These are phyloP conservation scores for Sporothrix curviconia DNA, from an alignment of 2,329 filamentous ascomycete species.

Conservation along the genomic window DNA sequence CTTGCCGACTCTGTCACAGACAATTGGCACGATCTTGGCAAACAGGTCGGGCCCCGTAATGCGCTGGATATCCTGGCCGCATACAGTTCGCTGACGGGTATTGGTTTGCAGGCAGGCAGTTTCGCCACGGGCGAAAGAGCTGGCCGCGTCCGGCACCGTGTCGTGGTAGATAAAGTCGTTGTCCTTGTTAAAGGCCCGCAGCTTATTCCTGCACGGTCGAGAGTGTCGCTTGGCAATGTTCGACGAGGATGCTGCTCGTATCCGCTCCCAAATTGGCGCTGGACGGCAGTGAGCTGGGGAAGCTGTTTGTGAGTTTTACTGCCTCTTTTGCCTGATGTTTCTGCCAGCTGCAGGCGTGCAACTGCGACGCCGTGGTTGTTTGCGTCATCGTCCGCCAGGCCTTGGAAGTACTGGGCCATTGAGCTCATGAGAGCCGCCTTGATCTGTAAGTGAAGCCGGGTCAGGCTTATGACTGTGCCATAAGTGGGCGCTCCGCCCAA, in stretches of 20 bases:
- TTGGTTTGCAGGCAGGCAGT: constrained; percentile 89
- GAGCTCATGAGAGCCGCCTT: constrained; percentile 81
- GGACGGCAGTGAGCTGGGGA: constrained; percentile 71
- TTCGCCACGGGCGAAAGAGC: constrained; percentile 77
- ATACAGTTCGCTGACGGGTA: constrained; percentile 93
- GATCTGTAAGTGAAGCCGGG: constrained; percentile 36
- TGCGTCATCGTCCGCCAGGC: constrained; percentile 80
- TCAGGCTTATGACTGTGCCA: no score
- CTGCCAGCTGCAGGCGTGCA: constrained; percentile 73
- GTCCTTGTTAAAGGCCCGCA: constrained; percentile 73
- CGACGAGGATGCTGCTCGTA: constrained; percentile 64
- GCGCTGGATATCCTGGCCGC: constrained; percentile 94
- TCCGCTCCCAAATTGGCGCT: constrained; percentile 81
- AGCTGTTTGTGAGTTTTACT: constrained; percentile 65
- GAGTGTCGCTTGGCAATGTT: constrained; percentile 79
- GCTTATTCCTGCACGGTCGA: constrained; percentile 73
- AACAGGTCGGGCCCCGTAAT: constrained; percentile 98
- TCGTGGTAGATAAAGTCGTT: constrained; percentile 99
- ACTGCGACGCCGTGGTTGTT: constrained; percentile 82
- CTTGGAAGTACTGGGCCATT: constrained; percentile 89
- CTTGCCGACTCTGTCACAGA: constrained; percentile 95
- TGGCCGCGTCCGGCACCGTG: constrained; percentile 77
- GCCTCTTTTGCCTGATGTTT: constrained; percentile 73
- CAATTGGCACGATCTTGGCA: constrained; percentile 90
- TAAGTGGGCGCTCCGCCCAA: no score